phyloP scores from a whole-genome alignment of 306 rosid species.

The Begonia fuchsioides region DNA sequence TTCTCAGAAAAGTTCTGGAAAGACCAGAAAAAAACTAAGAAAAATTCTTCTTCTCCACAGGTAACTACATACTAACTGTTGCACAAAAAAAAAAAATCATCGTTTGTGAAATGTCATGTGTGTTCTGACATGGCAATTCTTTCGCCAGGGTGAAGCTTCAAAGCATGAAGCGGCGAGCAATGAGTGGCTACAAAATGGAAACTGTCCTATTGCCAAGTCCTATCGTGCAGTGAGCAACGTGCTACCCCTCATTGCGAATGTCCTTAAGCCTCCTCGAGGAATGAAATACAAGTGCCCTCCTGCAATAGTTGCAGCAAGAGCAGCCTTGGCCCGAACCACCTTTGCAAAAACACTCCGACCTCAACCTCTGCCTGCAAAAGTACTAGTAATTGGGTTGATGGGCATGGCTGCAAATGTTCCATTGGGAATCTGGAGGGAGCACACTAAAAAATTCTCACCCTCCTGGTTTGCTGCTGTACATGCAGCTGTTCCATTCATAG shows the following conservation, averaged over 20 bases:
- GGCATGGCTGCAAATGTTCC: constrained; percentile 99
- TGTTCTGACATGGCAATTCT: not conserved
- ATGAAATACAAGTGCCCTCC: constrained; percentile 72
- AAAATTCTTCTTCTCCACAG: constrained; percentile 60
- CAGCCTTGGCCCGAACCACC: constrained; percentile 79
- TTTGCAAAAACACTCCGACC: constrained; percentile 93
- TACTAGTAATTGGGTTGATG: too few species aligned
- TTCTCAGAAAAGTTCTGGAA: constrained; percentile 72
- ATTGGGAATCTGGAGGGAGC: constrained; percentile 79
- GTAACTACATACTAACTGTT: constrained; percentile 11
- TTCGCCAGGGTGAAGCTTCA: constrained; percentile 52
- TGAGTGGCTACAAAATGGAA: constrained; percentile 85
- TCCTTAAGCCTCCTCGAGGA: constrained; percentile 72
- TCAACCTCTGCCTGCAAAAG: constrained; percentile 66
- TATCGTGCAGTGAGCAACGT: too few species aligned
- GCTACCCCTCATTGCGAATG: constrained; percentile 86
- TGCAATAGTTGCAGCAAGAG: constrained; percentile 76
- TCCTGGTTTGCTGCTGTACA: too few species aligned
- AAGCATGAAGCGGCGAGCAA: constrained; percentile 67
- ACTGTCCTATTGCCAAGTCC: constrained; percentile 92
- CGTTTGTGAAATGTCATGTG: too few species aligned
- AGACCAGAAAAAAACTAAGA: constrained; percentile 61
- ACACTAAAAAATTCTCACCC: too few species aligned
- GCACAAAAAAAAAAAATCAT: too few species aligned
- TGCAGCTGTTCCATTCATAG: too few species aligned